Evolutionary conservation across 73 alveolate species (phyloP), one percentile per base, ranked within the genome.

Genomic region (Paramecium biaurelia): DNA sequence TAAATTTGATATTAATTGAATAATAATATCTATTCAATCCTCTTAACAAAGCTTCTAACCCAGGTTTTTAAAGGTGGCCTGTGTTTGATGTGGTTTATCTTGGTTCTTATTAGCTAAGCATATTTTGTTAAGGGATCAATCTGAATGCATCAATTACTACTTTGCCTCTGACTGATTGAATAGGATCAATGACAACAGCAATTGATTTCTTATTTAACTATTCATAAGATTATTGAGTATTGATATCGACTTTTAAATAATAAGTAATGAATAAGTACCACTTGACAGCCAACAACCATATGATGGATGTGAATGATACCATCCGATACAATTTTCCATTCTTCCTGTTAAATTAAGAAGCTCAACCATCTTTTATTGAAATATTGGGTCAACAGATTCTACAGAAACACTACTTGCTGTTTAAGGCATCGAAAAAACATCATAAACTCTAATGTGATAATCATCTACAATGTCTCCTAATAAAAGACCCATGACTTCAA

Each of bases 241-340:
- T 98, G 67, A 97, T 97, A 93, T 98, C 99, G 89, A 88, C 70
- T 88, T 35, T 8, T 21, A 57, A 14, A 10, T 67, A 3, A 47
- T 47, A 9, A 47, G 23, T 23, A 59, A 67, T 88, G 63, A 21
- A 47, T 47, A 23, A 32, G 38, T 79, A 34, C 72, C 98, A 82
- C 93, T 93, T 47, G 99, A 97, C 59, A 99, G 94, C 99, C 99
- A 99, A 92, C 99, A 98, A 14, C 99, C 99, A 90, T 98, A 99
- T 53, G 99, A 99, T 15, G 99, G 99, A 96, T 99, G 99, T 87
- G 99, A 98, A 94, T 99, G 99, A 86, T 99, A 99, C 99, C 99
- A 99, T 20, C 99, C 99, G 38, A 99, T 99, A 68, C 98, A 99
- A 95, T 98, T 98, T 88, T 99, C 99, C 72, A 96, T 97, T 92